phyloP scores from a whole-genome alignment of 108 stramenopile species.

The Cylindrotheca fusiformis region DNA sequence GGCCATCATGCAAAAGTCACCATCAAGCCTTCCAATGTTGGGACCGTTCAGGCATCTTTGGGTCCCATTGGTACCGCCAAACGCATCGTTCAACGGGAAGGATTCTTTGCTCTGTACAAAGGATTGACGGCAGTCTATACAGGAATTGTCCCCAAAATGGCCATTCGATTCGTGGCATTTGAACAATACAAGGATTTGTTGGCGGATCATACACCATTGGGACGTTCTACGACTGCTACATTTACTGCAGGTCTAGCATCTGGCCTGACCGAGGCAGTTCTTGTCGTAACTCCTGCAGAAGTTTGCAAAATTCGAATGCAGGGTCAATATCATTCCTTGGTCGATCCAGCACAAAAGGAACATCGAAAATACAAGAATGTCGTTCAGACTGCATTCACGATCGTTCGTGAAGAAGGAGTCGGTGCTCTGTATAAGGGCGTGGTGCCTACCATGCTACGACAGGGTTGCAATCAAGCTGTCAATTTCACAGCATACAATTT shows the following conservation, averaged over 20 bases:
- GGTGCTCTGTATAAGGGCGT: conserved; percentile 92
- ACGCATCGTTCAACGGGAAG: conserved; percentile 89
- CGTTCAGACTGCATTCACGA: conserved; percentile 82
- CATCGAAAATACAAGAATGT: conserved; percentile 91
- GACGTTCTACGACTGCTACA: conserved; percentile 36
- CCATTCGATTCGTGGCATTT: conserved; percentile 95
- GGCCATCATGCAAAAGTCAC: conserved; percentile 7
- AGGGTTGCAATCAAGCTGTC: conserved; percentile 98
- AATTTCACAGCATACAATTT: conserved; percentile 94
- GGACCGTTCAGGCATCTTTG: conserved; percentile 49
- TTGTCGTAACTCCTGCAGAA: conserved; percentile 79
- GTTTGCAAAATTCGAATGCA: conserved; percentile 97
- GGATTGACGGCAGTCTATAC: conserved; percentile 94
- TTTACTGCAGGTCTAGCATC: conserved; percentile 88
- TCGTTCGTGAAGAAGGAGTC: conserved; percentile 90
- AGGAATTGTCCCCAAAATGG: conserved; percentile 97
- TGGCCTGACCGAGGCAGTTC: conserved; percentile 84
- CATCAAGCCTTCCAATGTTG: conserved; percentile 18
- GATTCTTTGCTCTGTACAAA: conserved; percentile 95
- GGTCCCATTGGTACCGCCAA: conserved; percentile 80
- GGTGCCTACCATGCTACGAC: conserved; percentile 94
- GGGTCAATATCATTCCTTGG: conserved; percentile 84
- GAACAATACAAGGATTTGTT: conserved; percentile 78
- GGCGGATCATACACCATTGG: conserved; percentile 1
- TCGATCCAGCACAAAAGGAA: conserved; percentile 78